Evolutionary conservation across 2,329 filamentous ascomycete species (phyloP), one percentile per base, ranked within the genome.

Genomic region (Paraconiothyrium brasiliense): DNA sequence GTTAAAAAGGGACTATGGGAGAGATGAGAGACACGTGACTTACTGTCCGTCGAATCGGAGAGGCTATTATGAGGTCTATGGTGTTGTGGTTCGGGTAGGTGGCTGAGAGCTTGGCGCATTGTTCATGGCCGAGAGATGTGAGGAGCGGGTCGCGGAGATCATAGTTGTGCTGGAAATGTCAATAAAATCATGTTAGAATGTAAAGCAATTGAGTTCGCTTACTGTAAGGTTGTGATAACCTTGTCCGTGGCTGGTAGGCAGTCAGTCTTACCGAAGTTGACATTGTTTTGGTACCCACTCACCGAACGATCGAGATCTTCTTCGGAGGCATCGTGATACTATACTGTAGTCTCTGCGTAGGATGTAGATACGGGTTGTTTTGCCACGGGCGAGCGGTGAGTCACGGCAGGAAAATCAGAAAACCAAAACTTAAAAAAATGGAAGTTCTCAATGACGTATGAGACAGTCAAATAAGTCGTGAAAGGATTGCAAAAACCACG

Each of bases 111-210:
- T 79, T 76, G 30, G 78, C 81, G 81, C 93, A 96, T 84, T 97
- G 93, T 64, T 87, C 72, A 74, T 89, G 84, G 69, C 94, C 94
- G n/a, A 89, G 83, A 0, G 86, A 83, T 1, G 94, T 97, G 57
- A 97, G 86, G 61, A 87, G 82, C 1, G 94, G 93, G 74, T 97
- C 94, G n/a, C 77, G 89, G 44, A 97, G 82, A 63, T 81, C 73
- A 75, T 94, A 90, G 79, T 94, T 54, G 7, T 22, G 50, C 50
- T 54, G 84, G 73, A 95, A 86, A 44, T 52, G 66, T 44, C 60
- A 57, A 35, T 48, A 22, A 37, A 44, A n/a, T 9, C 37, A 30
- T 16, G 39, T 32, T 14, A 37, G 20, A 8, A 6, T 2, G 24
- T 11, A 27, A 24, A 13, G n/a, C 22, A 20, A 43, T n/a, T 5